Base-by-base conservation (phyloP, 148 eudicot species). In the Polygonum aviculare region DNA sequence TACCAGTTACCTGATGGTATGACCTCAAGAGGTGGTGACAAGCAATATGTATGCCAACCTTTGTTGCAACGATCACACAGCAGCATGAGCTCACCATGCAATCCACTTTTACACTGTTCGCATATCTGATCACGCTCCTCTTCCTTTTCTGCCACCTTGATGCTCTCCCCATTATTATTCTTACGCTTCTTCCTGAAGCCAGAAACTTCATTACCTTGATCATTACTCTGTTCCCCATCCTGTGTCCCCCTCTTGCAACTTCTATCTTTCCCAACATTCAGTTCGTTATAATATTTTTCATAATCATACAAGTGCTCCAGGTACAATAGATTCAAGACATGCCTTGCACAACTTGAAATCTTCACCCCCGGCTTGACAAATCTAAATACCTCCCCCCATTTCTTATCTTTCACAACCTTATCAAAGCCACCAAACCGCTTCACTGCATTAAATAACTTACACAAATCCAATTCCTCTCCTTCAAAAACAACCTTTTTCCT, bases 1-100 rank as follows among this genome's bases (percentile, higher is more conserved):
- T 95, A 95, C 99, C 99, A 95, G 74, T 95, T 95, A 49, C 99
- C 99, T 18, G 82, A 83, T 7, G 99, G 99, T 15, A 95, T 73
- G 19, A 77, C 84, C 79, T 90, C 90, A 77, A 95, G 75, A 36
- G 99, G 99, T 44, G 99, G 99, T 21, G 99, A 95, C 45, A 95
- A 81, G 81, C 99, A 95, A 86, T 93, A 84, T 21, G 84, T 85
- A 79, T 95, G 99, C 99, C 99, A 95, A 49, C 99, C 99, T 79
- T 87, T 95, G 79, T 95, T 90, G 86, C 99, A 95, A 79, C 99
- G 88, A 74, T 95, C 99, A 82, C 99, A 95, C 79, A 95, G 69
- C 51, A 95, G 87, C 99, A 95, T 95, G 76, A 91, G 94, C 85
- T 93, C 99, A 49, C 90, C 99, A 81, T 95, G 99, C 86, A 95